Conservation (phyloP, 1,139 yeast species). For the Hyphopichia wangnamkhiaoensis region DNA sequence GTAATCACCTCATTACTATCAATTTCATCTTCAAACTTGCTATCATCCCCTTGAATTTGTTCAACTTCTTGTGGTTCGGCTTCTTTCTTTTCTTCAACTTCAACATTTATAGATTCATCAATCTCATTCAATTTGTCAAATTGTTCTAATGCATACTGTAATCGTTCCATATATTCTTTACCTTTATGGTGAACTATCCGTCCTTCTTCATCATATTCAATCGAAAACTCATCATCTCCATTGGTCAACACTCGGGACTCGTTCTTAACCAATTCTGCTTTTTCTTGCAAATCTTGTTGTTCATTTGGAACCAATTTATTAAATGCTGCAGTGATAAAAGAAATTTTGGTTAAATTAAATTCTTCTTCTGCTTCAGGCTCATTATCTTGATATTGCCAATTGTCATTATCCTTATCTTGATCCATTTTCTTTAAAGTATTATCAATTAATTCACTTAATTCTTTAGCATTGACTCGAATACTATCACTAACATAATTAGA, state of each 20-base stretch:
- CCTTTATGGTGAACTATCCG: constrained; percentile 19
- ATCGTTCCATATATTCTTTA: constrained; percentile 16
- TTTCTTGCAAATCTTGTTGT: constrained; percentile 1
- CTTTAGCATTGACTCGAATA: constrained; percentile 58
- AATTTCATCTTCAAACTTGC: constrained; percentile 12
- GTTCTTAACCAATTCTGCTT: constrained; percentile 11
- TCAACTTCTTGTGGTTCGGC: constrained; percentile 5
- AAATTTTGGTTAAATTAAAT: neutral
- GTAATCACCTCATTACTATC: constrained; percentile 59
- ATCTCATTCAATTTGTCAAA: constrained; percentile 17
- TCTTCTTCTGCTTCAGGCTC: neutral
- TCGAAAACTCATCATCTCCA: constrained; percentile 13
- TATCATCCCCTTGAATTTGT: neutral
- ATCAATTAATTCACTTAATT: constrained; percentile 56
- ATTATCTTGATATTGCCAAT: neutral
- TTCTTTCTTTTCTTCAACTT: constrained; percentile 3
- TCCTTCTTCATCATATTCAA: constrained; percentile 21
- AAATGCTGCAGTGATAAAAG: constrained; percentile 10
- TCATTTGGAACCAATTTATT: constrained; percentile 19
- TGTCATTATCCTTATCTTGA: constrained; percentile 13
- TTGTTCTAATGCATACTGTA: constrained; percentile 16
- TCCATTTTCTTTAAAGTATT: constrained; percentile 31
- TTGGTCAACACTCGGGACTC: constrained; percentile 11
- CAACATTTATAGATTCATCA: neutral
- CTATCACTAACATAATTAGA: constrained; percentile 53